Evolutionary conservation across 192 early-diverging fungal species (phyloP).

Genomic region (Coemansia interrupta): DNA sequence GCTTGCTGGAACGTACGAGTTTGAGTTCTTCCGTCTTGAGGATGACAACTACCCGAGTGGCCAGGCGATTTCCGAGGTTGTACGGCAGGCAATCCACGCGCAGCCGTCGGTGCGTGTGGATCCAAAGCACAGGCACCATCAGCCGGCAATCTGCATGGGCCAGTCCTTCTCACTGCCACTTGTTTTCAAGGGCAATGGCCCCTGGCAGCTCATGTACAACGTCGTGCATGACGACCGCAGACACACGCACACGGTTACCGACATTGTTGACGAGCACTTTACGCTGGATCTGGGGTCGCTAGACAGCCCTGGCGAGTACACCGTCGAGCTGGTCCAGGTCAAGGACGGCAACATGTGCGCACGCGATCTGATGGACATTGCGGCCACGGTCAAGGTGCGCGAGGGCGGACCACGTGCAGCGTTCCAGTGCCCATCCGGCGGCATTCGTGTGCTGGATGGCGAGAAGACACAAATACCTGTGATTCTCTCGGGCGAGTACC

Average conservation of each 20-base stretch:
- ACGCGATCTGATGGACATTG: conserved; percentile 27
- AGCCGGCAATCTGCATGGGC: conserved; percentile 21
- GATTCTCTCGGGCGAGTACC: conserved; percentile 30
- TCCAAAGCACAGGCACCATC: conserved; percentile 9
- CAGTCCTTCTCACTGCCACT: conserved; percentile 44
- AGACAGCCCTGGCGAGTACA: conserved; percentile 27
- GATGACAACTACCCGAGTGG: conserved; percentile 51
- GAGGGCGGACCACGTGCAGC: conserved; percentile 30
- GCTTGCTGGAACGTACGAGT: conserved; percentile 39
- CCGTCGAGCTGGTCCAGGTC: conserved; percentile 37
- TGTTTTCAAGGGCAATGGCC: conserved; percentile 52
- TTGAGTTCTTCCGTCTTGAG: conserved; percentile 46
- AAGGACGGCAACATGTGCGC: conserved; percentile 43
- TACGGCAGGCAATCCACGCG: conserved; percentile 41
- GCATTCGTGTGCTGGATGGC: conserved; percentile 32
- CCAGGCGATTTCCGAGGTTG: conserved; percentile 13
- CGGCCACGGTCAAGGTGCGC: conserved; percentile 31
- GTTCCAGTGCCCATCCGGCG: conserved; percentile 32
- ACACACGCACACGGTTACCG: conserved; percentile 11
- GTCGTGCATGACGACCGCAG: conserved; percentile 27
- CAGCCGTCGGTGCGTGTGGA: conserved; percentile 43
- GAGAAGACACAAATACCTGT: conserved; percentile 34
- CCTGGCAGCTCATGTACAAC: conserved; percentile 52
- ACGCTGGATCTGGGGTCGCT: conserved; percentile 25
- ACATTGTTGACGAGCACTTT: conserved; percentile 20